Conservation (phyloP, 2,329 filamentous ascomycete genomes). For the Aspergillus tubingensis region DNA sequence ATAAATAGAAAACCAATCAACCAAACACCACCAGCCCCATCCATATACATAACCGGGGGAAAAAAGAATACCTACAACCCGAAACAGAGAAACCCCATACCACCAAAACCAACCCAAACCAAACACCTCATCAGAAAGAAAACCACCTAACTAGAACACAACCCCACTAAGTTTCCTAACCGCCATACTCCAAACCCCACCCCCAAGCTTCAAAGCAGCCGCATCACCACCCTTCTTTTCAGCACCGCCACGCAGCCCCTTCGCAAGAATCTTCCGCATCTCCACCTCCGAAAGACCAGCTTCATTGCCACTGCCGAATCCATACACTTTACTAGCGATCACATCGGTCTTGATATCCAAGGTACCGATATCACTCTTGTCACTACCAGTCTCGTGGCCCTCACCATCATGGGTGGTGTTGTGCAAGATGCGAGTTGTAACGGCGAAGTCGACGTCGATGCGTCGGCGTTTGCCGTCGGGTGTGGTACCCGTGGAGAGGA, state of each 20-base stretch:
- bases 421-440: conserved; percentile 32
- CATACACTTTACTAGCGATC: conserved; percentile 44
- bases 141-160: conserved; percentile 31
- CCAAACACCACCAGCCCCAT: conserved; percentile 1
- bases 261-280: conserved; percentile 39
- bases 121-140: too few species aligned
- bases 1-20: not conserved
- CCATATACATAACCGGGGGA: not conserved
- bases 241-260: conserved; percentile 21
- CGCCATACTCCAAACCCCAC: conserved; percentile 44
- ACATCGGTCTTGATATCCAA: conserved; percentile 43
- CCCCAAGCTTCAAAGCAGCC: conserved; percentile 32
- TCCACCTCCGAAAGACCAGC: conserved; percentile 36
- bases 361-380: conserved; percentile 21
- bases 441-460: conserved; percentile 45
- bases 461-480: conserved; percentile 11
- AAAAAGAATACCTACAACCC: not conserved
- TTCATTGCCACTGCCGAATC: conserved; percentile 34
- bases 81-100: not conserved
- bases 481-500: conserved; percentile 29
- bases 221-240: conserved; percentile 7
- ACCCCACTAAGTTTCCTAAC: conserved; percentile 38
- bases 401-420: conserved; percentile 13
- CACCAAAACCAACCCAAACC: too few species aligned
- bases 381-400: conserved; percentile 2